phyloP scores from a whole-genome alignment of 2,329 filamentous ascomycete genomes.

The Ceratocystis cacaofunesta region DNA sequence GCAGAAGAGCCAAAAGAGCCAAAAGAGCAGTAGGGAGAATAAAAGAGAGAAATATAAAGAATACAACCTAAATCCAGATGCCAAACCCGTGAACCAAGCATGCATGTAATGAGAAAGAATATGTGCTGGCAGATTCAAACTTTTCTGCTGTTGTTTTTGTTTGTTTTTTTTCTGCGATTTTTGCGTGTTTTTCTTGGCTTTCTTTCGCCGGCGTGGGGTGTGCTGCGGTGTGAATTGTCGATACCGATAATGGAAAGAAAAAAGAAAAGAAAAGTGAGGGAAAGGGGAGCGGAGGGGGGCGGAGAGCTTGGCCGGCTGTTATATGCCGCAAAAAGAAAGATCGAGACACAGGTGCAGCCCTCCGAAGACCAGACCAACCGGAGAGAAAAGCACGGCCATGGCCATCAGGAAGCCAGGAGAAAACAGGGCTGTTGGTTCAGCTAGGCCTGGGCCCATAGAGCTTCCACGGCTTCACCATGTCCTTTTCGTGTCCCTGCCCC shows the following conservation, averaged over 20 bases:
- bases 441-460: background rate
- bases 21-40: background rate
- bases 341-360: too few relatives aligned
- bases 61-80: background rate
- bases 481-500: background rate
- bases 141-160: slow-evolving; percentile 1
- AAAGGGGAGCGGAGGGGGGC: background rate
- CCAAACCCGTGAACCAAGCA: slow-evolving; percentile 2
- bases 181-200: background rate
- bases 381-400: too few relatives aligned
- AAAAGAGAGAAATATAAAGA: background rate
- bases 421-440: background rate
- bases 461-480: background rate
- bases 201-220: background rate
- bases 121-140: background rate
- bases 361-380: too few relatives aligned
- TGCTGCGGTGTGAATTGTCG: background rate
- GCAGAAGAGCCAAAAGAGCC: background rate
- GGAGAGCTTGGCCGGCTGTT: too few relatives aligned
- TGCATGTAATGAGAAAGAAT: slow-evolving; percentile 1
- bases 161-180: background rate
- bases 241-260: background rate
- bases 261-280: background rate
- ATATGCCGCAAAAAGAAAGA: too few relatives aligned
- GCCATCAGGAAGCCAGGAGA: background rate